Evolutionary conservation across 306 rosid genomes (phyloP).

Genomic region (Cucurbita ficifolia): DNA sequence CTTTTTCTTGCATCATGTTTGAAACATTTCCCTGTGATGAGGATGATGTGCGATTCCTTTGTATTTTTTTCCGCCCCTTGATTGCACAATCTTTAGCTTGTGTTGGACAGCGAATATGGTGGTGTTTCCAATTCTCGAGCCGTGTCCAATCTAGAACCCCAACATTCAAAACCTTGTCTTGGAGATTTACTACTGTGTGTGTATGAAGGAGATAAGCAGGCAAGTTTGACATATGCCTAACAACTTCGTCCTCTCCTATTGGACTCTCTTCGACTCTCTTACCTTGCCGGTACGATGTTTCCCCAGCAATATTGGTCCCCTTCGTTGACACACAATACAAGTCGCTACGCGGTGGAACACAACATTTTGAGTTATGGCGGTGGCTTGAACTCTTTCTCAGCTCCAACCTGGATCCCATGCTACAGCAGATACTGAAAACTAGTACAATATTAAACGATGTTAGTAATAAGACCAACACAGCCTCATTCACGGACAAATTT

Average conservation of each 20-base stretch:
- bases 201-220: slow-evolving; percentile 59
- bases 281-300: slow-evolving; percentile 6
- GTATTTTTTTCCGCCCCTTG: slow-evolving; percentile 22
- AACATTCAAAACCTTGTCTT: slow-evolving; percentile 62
- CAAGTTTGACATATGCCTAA: slow-evolving; percentile 77
- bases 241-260: slow-evolving; percentile 56
- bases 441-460: slow-evolving; percentile 4
- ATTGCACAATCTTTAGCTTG: slow-evolving; percentile 15
- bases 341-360: slow-evolving; percentile 18
- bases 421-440: slow-evolving; percentile 23
- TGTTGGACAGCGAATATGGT: slow-evolving; percentile 23
- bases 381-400: slow-evolving; percentile 26
- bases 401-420: slow-evolving; percentile 37
- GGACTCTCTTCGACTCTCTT: slow-evolving; percentile 25
- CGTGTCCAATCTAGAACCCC: slow-evolving; percentile 87
- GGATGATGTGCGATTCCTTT: slow-evolving; percentile 22
- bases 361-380: slow-evolving; percentile 21
- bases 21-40: slow-evolving; percentile 25
- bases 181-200: slow-evolving; percentile 32
- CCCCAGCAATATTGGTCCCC: slow-evolving; percentile 10
- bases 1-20: slow-evolving; percentile 22
- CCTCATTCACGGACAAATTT: background rate
- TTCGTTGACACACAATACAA: slow-evolving; percentile 10
- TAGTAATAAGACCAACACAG: background rate
- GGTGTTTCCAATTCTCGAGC: slow-evolving; percentile 71